phyloP scores from a whole-genome alignment of 352 stramenopile genomes.

The Phytophthora ramorum region DNA sequence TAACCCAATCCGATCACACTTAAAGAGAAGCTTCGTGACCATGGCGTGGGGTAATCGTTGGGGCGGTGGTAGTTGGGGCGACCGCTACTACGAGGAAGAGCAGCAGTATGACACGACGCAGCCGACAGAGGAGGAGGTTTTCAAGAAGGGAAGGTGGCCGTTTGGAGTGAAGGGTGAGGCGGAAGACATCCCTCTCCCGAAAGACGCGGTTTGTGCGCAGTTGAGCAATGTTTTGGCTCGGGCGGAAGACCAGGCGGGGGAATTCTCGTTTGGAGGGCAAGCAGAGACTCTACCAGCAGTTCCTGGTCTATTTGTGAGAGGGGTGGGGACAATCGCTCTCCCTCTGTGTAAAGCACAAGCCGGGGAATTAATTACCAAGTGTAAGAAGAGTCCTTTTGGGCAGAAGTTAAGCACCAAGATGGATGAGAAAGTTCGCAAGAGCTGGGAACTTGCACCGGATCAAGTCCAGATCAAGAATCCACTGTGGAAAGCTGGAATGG shows the following conservation, averaged over 20 bases:
- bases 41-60: too few species aligned
- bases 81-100: too few species aligned
- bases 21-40: too few species aligned
- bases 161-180: too few species aligned
- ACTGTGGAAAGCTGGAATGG: slow-evolving; percentile 9
- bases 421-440: slow-evolving; percentile 21
- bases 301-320: neutral
- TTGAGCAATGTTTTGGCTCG: neutral
- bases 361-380: neutral
- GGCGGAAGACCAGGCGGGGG: neutral
- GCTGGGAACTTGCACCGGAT: slow-evolving; percentile 9
- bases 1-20: too few species aligned
- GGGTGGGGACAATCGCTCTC: neutral
- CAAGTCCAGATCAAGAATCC: slow-evolving; percentile 13
- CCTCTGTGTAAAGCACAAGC: neutral
- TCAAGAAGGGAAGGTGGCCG: too few species aligned
- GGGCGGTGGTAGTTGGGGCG: too few species aligned
- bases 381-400: neutral
- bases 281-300: neutral
- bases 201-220: neutral
- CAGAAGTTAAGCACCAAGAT: slow-evolving; percentile 2
- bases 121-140: too few species aligned
- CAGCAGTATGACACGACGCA: too few species aligned
- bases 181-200: too few species aligned
- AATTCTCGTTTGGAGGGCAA: slow-evolving; percentile 1